Conservation (phyloP, 345 rosid species). For the Gossypium bickii region DNA sequence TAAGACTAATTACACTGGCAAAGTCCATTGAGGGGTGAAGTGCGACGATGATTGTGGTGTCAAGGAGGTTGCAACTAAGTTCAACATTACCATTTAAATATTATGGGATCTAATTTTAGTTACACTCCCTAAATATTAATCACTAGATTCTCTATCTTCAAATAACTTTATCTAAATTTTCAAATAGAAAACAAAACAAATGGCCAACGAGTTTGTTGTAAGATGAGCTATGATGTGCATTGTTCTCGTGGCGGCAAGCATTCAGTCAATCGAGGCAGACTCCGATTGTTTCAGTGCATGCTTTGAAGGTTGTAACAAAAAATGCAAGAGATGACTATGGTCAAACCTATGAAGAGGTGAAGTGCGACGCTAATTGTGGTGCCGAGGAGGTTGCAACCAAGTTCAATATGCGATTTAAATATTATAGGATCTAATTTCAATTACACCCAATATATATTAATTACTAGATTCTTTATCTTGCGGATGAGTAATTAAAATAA, state of each 20-base stretch:
- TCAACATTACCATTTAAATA: neutral
- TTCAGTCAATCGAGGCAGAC: neutral
- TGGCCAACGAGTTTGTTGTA: conserved; percentile 27
- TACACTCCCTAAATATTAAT: neutral
- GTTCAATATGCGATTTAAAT: neutral
- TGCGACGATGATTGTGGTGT: neutral
- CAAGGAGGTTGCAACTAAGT: neutral
- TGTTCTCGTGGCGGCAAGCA: conserved; percentile 18
- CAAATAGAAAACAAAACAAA: no score
- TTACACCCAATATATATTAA: neutral
- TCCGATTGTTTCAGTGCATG: neutral
- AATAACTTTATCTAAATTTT: neutral
- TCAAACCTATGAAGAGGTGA: neutral
- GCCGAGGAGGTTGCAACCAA: neutral
- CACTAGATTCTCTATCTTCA: neutral
- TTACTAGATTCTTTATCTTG: neutral
- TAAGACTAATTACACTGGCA: neutral
- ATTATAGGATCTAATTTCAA: no score
- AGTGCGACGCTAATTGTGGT: conserved; percentile 4
- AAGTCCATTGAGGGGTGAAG: neutral
- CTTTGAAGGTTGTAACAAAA: neutral
- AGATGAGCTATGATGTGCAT: neutral
- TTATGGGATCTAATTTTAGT: neutral
- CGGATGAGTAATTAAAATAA: neutral
- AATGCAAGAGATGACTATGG: neutral